Evolutionary conservation across 140 eudicot species (phyloP).

Genomic region (Stevia rebaudiana): DNA sequence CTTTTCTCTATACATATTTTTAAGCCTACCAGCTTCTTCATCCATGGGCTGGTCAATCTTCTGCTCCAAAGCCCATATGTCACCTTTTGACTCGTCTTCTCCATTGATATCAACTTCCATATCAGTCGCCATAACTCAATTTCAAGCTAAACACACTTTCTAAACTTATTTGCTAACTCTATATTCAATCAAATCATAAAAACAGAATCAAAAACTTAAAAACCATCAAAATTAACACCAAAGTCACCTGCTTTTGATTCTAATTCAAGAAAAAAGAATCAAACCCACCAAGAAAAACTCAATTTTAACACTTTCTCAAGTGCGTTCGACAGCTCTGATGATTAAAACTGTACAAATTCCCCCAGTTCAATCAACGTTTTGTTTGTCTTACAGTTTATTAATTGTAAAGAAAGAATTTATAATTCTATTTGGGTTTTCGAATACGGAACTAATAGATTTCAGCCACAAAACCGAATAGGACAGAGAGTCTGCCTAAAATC

Average conservation of each 20-base stretch:
- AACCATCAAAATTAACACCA: neutral
- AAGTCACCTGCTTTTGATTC: slow-evolving; percentile 12
- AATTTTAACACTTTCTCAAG: slow-evolving; percentile 19
- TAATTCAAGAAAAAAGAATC: neutral
- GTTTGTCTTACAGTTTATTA: slow-evolving; percentile 5
- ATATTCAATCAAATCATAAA: neutral
- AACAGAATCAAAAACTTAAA: neutral
- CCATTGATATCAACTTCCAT: slow-evolving; percentile 38
- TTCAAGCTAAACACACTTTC: neutral
- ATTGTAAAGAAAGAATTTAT: neutral
- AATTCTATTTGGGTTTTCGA: neutral
- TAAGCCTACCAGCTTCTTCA: slow-evolving; percentile 79
- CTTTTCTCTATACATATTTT: slow-evolving; percentile 80
- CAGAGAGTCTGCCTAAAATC: neutral
- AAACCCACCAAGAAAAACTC: slow-evolving; percentile 12
- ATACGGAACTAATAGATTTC: slow-evolving; percentile 3
- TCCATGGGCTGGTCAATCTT: slow-evolving; percentile 96
- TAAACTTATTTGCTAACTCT: neutral
- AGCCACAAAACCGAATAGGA: slow-evolving; percentile 29
- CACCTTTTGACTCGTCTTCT: slow-evolving; percentile 56
- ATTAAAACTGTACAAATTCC: slow-evolving; percentile 9
- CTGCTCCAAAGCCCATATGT: slow-evolving; percentile 95
- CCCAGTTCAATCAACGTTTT: neutral
- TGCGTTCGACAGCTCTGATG: slow-evolving; percentile 15
- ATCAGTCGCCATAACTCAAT: slow-evolving; percentile 35